Evolutionary conservation across 331 rosid genomes (phyloP).

Genomic region (Stylosanthes scabra): DNA sequence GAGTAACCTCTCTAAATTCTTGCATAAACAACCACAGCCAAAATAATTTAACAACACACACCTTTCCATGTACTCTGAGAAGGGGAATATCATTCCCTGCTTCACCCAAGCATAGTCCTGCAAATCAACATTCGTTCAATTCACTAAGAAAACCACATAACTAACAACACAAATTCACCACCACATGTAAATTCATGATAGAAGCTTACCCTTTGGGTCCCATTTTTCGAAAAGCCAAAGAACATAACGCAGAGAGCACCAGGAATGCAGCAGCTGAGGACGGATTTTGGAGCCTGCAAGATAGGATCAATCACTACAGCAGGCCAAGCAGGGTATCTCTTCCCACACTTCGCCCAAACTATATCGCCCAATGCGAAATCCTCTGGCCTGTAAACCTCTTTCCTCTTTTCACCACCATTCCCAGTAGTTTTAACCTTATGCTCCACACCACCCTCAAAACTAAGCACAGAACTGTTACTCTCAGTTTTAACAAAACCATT

Average conservation of each 20-base stretch:
- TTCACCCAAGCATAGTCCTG: constrained; percentile 99
- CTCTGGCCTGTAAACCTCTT: constrained; percentile 69
- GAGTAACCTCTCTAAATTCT: constrained; percentile 19
- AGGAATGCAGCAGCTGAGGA: constrained; percentile 72
- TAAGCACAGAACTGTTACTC: constrained; percentile 49
- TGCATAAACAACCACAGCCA: constrained; percentile 18
- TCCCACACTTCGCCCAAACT: constrained; percentile 98
- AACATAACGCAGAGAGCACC: constrained; percentile 92
- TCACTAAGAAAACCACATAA: neutral
- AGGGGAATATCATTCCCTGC: constrained; percentile 95
- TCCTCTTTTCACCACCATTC: constrained; percentile 57
- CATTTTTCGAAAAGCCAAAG: constrained; percentile 89
- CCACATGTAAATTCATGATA: neutral
- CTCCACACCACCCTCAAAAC: constrained; percentile 45
- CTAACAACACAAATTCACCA: constrained; percentile 4
- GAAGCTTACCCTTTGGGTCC: constrained; percentile 75
- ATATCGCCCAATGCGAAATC: constrained; percentile 93
- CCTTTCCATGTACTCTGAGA: constrained; percentile 79
- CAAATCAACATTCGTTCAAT: constrained; percentile 41
- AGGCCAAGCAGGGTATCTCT: constrained; percentile 97
- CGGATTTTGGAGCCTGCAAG: constrained; percentile 80
- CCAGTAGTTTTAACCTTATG: constrained; percentile 22
- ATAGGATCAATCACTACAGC: constrained; percentile 92
- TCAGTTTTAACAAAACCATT: constrained; percentile 38
- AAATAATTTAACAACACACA: constrained; percentile 47